Evolutionary conservation across 2,329 filamentous ascomycete species (phyloP).

Genomic region (Ophiostoma montium): DNA sequence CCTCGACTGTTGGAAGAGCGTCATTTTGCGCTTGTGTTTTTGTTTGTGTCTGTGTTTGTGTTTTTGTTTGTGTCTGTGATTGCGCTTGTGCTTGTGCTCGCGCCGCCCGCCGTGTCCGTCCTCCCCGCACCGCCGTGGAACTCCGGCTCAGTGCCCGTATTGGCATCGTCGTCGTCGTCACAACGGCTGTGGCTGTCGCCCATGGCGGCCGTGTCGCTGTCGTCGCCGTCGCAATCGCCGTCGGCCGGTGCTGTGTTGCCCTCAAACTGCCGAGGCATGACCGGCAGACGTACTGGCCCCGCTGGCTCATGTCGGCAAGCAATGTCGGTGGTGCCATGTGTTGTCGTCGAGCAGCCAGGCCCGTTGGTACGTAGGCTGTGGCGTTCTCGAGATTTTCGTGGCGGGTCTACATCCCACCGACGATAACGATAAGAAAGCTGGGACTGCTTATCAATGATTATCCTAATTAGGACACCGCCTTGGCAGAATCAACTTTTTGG

Average conservation of each 20-base stretch:
- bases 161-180: neutral
- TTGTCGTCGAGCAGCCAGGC: neutral
- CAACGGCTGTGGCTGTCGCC: neutral
- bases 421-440: constrained; percentile 4
- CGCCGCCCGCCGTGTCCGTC: neutral
- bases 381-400: neutral
- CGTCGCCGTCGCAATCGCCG: neutral
- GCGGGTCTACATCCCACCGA: neutral
- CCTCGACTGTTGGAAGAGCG: neutral
- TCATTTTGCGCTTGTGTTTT: neutral
- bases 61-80: too few relatives aligned
- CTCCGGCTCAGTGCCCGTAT: constrained; percentile 1
- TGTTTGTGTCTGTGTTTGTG: neutral
- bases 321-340: constrained; percentile 11
- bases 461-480: constrained; percentile 5
- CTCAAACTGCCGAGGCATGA: constrained; percentile 13
- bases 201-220: neutral
- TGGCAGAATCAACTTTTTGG: constrained; percentile 10
- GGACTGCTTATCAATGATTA: too few relatives aligned
- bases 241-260: neutral
- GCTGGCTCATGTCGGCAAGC: constrained; percentile 10
- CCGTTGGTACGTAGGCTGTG: too few relatives aligned
- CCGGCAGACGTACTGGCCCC: constrained; percentile 13
- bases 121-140: neutral
- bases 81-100: too few relatives aligned